A percentile compares a stretch with the other conserved stretches of the same genome.
These are phyloP conservation scores for Fimicolochytrium jonesii DNA, from an alignment of 192 early-diverging fungal genomes.

Conservation along the genomic window DNA sequence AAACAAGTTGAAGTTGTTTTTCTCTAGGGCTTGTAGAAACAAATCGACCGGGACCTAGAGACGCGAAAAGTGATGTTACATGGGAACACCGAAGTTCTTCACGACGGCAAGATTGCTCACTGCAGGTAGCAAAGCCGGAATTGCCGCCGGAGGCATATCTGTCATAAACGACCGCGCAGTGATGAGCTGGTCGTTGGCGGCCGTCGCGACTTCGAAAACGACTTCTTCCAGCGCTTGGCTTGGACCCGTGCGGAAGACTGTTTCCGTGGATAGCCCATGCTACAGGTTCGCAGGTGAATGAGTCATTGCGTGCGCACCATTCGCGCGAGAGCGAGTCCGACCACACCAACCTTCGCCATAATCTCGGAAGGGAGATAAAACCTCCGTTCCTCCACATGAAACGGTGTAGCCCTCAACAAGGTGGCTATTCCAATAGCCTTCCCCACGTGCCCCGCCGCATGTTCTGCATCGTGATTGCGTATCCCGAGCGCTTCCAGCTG, in stretches of 20 bases:
- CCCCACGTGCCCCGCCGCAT: conserved; percentile 85
- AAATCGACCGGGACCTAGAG: conserved; percentile 54
- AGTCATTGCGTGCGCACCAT: too few species aligned
- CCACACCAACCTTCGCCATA: conserved; percentile 66
- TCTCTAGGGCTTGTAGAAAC: conserved; percentile 75
- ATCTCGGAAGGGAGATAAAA: conserved; percentile 75
- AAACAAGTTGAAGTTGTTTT: conserved; percentile 78
- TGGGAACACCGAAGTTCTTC: not conserved
- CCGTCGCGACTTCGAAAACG: conserved; percentile 82
- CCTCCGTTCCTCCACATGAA: conserved; percentile 60
- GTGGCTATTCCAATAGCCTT: conserved; percentile 82
- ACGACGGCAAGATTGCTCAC: too few species aligned
- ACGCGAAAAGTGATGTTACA: not conserved
- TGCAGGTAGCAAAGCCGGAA: conserved; percentile 68
- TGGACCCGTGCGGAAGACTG: conserved; percentile 57
- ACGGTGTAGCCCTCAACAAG: conserved; percentile 68
- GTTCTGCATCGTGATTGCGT: conserved; percentile 76
- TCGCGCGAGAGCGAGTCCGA: too few species aligned
- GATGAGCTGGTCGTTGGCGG: conserved; percentile 71
- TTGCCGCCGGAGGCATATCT: conserved; percentile 54
- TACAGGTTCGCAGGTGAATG: too few species aligned
- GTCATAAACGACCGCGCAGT: conserved; percentile 62
- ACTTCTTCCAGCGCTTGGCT: conserved; percentile 65
- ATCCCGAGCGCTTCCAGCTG: conserved; percentile 84
- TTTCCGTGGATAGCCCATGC: conserved; percentile 74